These are phyloP conservation scores for Aspergillus carbonarius DNA, from an alignment of 2,329 filamentous ascomycete genomes.

Conservation along the genomic window DNA sequence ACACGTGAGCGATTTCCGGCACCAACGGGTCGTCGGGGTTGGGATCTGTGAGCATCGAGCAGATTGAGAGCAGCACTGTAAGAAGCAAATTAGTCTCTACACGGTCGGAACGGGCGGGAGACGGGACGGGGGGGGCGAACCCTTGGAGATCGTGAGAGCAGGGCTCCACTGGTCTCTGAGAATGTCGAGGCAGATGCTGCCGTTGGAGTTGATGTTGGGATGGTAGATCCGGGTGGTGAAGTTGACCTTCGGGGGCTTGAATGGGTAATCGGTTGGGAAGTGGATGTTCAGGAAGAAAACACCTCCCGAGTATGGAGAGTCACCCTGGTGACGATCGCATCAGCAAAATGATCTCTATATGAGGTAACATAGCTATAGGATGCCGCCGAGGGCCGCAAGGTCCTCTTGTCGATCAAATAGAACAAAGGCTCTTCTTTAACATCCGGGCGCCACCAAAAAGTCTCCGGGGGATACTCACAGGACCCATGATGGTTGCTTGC, in stretches of 20 bases:
- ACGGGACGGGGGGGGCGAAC: constrained; percentile 50
- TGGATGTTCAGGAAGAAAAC: constrained; percentile 99
- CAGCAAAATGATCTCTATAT: constrained; percentile 23
- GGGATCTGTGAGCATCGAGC: constrained; percentile 99
- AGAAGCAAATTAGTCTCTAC: constrained; percentile 9
- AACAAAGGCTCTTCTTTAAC: not conserved
- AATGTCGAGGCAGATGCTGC: constrained; percentile 98
- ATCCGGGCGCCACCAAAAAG: not conserved
- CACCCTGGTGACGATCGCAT: constrained; percentile 60
- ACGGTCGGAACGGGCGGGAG: not conserved
- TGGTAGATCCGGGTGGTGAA: constrained; percentile 99
- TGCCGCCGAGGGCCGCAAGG: not conserved
- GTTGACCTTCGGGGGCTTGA: constrained; percentile 99
- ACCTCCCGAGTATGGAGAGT: constrained; percentile 96
- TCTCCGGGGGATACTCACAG: constrained; percentile 61
- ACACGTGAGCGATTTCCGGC: constrained; percentile 97
- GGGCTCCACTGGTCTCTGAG: constrained; percentile 99
- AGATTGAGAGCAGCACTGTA: constrained; percentile 92
- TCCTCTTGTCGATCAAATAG: constrained; percentile 1
- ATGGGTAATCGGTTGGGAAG: constrained; percentile 99
- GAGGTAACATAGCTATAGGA: not conserved
- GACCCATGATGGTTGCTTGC: constrained; percentile 99
- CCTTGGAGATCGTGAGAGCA: constrained; percentile 97
- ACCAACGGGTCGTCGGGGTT: constrained; percentile 99
- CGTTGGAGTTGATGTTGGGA: constrained; percentile 99